phyloP scores from a whole-genome alignment of 768 basidiomycete genomes.

The Suillus variegatus region DNA sequence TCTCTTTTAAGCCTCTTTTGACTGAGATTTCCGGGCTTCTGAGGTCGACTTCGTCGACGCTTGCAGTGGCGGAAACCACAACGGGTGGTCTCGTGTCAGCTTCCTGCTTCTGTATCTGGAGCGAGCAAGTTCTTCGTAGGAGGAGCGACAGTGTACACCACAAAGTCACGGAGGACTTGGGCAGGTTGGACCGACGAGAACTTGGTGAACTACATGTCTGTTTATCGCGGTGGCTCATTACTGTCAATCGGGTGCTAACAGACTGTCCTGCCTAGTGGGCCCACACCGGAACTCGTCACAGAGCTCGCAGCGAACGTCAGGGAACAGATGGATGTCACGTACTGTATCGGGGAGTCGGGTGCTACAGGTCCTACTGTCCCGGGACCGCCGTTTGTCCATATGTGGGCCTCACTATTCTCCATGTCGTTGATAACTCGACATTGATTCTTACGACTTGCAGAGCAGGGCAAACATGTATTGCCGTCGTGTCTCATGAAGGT shows the following conservation, averaged over 20 bases:
- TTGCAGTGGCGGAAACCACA: conserved; percentile 22
- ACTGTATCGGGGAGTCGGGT: conserved; percentile 22
- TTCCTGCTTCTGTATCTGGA: conserved; percentile 20
- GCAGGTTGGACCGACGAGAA: conserved; percentile 23
- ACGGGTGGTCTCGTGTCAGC: conserved; percentile 24
- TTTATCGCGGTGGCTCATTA: neutral
- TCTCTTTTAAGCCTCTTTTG: conserved; percentile 15
- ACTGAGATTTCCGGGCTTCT: conserved; percentile 17
- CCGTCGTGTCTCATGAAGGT: conserved; percentile 14
- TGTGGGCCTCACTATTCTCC: conserved; percentile 10
- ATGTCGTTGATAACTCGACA: neutral
- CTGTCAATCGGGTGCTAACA: neutral
- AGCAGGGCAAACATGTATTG: conserved; percentile 13
- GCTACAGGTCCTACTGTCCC: conserved; percentile 20
- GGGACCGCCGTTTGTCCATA: conserved; percentile 7
- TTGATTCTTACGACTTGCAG: conserved; percentile 1
- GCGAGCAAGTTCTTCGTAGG: conserved; percentile 20
- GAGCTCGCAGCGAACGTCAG: conserved; percentile 18
- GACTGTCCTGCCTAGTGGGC: conserved; percentile 13
- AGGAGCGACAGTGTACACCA: conserved; percentile 22
- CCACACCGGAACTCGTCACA: conserved; percentile 18
- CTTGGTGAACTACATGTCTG: conserved; percentile 16
- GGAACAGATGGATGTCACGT: conserved; percentile 17
- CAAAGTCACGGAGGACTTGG: conserved; percentile 15
- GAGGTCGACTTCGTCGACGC: conserved; percentile 14